These are phyloP conservation scores for Nyctanthes arbortristis DNA, from an alignment of 257 asterid species.

Conservation along the genomic window DNA sequence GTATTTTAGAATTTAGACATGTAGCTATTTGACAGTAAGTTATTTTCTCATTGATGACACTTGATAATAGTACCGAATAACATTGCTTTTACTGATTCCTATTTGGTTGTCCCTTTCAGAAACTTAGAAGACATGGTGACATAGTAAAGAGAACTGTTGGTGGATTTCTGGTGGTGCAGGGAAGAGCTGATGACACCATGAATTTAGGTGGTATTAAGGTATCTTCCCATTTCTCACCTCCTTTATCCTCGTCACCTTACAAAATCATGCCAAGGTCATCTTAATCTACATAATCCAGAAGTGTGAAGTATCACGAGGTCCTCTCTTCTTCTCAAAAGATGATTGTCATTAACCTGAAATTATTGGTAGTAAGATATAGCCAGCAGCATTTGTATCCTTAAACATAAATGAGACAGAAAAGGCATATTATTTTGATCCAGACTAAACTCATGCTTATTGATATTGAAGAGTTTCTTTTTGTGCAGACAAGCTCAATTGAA, in stretches of 20 bases:
- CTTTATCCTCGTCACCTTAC: too few relatives aligned
- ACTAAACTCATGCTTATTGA: not conserved
- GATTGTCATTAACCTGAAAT: too few relatives aligned
- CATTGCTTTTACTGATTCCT: not conserved
- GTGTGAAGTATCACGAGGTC: not conserved
- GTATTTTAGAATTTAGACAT: not conserved
- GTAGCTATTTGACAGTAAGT: not conserved
- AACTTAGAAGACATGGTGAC: constrained; percentile 94
- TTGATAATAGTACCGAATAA: not conserved
- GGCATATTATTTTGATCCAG: not conserved
- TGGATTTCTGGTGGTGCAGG: constrained; percentile 70
- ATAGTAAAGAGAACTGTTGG: constrained; percentile 72
- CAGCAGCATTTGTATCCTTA: not conserved
- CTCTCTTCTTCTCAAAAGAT: not conserved
- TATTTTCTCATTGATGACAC: not conserved
- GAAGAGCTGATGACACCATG: constrained; percentile 99
- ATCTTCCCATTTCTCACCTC: constrained; percentile 8
- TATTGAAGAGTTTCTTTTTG: not conserved
- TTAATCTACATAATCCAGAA: not conserved
- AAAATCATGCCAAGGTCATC: not conserved
- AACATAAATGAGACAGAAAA: not conserved
- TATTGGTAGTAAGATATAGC: not conserved
- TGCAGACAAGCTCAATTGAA: constrained; percentile 86
- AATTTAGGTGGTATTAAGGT: constrained; percentile 96
- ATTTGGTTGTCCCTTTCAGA: constrained; percentile 34